A percentile compares a stretch with the other conserved stretches of the same genome.
phyloP scores from a whole-genome alignment of 2,329 filamentous ascomycete genomes.

The Colletotrichum acutatum region DNA sequence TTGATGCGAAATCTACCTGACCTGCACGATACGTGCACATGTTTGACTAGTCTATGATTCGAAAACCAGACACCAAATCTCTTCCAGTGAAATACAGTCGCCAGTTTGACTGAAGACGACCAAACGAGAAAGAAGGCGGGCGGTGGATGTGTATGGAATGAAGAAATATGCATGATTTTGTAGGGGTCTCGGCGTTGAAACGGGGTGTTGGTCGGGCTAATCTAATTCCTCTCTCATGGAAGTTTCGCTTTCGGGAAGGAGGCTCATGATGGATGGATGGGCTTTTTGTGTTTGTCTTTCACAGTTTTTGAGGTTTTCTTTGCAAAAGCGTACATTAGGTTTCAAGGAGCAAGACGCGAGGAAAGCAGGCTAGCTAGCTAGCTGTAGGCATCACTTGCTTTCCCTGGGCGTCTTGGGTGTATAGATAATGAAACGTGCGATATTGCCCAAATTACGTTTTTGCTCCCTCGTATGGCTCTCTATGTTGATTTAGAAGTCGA shows the following conservation, averaged over 20 bases:
- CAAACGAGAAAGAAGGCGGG: not conserved
- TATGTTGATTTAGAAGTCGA: too few relatives aligned
- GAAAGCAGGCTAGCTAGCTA: not conserved
- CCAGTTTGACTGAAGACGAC: not conserved
- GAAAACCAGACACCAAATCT: not conserved
- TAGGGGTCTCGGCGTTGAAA: not conserved
- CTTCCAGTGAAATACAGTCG: not conserved
- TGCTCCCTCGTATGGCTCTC: too few relatives aligned
- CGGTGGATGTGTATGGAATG: not conserved
- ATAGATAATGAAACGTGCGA: not conserved
- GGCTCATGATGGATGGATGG: not conserved
- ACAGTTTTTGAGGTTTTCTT: not conserved
- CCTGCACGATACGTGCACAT: not conserved
- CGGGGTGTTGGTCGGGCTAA: not conserved
- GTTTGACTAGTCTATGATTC: slow-evolving; percentile 2
- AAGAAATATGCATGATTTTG: not conserved
- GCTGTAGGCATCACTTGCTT: not conserved
- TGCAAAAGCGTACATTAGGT: slow-evolving; percentile 2
- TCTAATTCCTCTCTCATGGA: not conserved
- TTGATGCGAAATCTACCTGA: not conserved
- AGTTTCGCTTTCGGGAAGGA: not conserved
- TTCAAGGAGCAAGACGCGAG: not conserved
- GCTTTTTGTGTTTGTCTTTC: not conserved
- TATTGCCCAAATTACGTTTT: not conserved
- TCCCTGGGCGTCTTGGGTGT: not conserved